These are phyloP conservation scores for Helenozyma rhizophorensis DNA, from an alignment of 805 yeast species.

Conservation along the genomic window DNA sequence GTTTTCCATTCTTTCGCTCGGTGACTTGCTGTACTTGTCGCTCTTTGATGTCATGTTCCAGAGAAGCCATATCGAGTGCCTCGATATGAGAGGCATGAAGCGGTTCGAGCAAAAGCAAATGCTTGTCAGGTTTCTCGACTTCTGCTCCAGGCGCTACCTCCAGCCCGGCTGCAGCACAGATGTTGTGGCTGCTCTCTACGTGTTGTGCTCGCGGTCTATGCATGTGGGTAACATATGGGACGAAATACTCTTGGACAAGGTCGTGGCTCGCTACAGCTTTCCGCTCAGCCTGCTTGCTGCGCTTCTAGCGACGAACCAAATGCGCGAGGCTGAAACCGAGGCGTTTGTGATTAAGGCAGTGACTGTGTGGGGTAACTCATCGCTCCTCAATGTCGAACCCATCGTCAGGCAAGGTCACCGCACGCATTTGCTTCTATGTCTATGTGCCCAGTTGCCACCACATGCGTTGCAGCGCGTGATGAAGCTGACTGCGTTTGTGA, in stretches of 20 bases:
- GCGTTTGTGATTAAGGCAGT: slow-evolving; percentile 1
- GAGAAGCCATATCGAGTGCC: background rate
- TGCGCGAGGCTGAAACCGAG: too few relatives aligned
- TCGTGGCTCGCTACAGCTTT: slow-evolving; percentile 12
- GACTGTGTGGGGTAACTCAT: slow-evolving; percentile 27
- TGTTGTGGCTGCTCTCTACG: slow-evolving; percentile 16
- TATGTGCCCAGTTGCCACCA: slow-evolving; percentile 18
- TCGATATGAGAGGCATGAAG: slow-evolving; percentile 13
- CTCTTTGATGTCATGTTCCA: slow-evolving; percentile 23
- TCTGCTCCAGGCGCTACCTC: slow-evolving; percentile 5
- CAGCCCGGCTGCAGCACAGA: slow-evolving; percentile 2
- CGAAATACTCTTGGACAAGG: slow-evolving; percentile 17
- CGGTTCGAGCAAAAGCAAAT: slow-evolving; percentile 23
- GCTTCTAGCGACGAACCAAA: slow-evolving; percentile 3
- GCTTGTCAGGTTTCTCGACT: slow-evolving; percentile 15
- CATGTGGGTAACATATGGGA: slow-evolving; percentile 17
- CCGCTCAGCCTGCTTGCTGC: slow-evolving; percentile 8
- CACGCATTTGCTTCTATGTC: slow-evolving; percentile 44
- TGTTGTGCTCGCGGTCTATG: slow-evolving; percentile 9
- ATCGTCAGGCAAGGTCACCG: slow-evolving; percentile 41
- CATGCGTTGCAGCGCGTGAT: slow-evolving; percentile 26
- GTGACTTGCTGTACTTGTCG: slow-evolving; percentile 9
- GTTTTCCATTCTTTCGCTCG: slow-evolving; percentile 20
- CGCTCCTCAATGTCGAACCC: slow-evolving; percentile 36
- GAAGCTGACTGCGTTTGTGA: slow-evolving; percentile 36